Percentiles rank a stretch among this genome's conserved stretches.
phyloP scores from a whole-genome alignment of 2,329 filamentous ascomycete species.

The Ilyonectria robusta region DNA sequence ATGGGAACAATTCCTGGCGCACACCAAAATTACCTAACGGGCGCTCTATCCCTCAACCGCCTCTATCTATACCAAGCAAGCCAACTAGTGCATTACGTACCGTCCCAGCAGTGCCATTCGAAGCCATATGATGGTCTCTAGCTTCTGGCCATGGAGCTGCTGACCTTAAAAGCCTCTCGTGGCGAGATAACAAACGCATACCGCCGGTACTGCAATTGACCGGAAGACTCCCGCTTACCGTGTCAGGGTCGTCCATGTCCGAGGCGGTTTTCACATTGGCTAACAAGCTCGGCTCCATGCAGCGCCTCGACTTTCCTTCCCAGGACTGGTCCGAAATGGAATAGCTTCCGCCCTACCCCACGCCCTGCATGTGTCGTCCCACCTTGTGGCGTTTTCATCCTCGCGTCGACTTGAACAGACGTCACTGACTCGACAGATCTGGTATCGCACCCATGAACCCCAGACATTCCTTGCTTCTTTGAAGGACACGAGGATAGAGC shows the following conservation, averaged over 20 bases:
- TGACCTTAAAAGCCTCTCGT: neutral
- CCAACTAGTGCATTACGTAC: neutral
- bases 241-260: neutral
- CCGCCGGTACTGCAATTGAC: neutral
- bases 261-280: neutral
- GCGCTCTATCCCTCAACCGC: neutral
- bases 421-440: neutral
- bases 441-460: neutral
- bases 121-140: neutral
- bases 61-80: neutral
- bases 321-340: neutral
- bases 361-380: neutral
- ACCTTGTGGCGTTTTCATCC: neutral
- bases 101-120: neutral
- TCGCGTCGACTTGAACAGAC: neutral
- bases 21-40: neutral
- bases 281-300: neutral
- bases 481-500: neutral
- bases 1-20: neutral
- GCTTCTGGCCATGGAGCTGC: neutral
- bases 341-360: neutral
- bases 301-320: conserved; percentile 2
- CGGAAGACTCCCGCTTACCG: neutral
- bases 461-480: neutral
- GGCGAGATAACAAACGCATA: neutral